Base-by-base conservation (phyloP, 768 basidiomycete genomes). In the Collybia mongolica region DNA sequence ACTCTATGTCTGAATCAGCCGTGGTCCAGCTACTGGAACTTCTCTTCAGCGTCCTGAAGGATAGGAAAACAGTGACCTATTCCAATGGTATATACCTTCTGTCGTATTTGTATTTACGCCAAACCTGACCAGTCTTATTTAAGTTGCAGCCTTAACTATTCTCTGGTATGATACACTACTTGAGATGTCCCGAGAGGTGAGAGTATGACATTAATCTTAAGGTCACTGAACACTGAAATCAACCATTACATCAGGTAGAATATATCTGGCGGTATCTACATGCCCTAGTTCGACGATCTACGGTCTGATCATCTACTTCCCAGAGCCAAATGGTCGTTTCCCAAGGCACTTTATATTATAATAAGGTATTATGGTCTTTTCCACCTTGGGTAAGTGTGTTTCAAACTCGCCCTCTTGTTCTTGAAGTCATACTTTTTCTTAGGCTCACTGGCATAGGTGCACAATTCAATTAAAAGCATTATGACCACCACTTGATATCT, bases 281-380 rank as follows among this genome's bases (percentile, higher is more conserved):
- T 32, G 6, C 11, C 14, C 11, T 32, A 14, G 14, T 32, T 32
- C 14, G 11, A 32, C 14, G 14, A 12, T 32, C 9, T 2, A 9
- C 11, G 14, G 5, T 14, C 32, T 14, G 14, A 32, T 14, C 3
- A 12, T 32, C 7, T 12, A 2, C 14, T 12, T 23, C 43, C 26
- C 36, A 52, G 51, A 8, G 42, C 45, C 18, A 32, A 39, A 17
- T 51, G 44, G 50, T 51, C 50, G 8, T 5, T 51, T 17, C 50
- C 50, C n/a, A 51, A 51, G 36, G 50, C 12, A 7, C 44, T 51
- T 39, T 51, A 51, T 51, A 14, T 51, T 14, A 32, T 51, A 18
- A 51, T 51, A n/a, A 37, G 50, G 18, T 51, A 51, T 23, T 51
- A 51, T 26, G 50, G 50, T 4, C 2, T 41, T 3, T 28, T 39